phyloP scores from a whole-genome alignment of 805 yeast species.

The Kodamaea sagamina region DNA sequence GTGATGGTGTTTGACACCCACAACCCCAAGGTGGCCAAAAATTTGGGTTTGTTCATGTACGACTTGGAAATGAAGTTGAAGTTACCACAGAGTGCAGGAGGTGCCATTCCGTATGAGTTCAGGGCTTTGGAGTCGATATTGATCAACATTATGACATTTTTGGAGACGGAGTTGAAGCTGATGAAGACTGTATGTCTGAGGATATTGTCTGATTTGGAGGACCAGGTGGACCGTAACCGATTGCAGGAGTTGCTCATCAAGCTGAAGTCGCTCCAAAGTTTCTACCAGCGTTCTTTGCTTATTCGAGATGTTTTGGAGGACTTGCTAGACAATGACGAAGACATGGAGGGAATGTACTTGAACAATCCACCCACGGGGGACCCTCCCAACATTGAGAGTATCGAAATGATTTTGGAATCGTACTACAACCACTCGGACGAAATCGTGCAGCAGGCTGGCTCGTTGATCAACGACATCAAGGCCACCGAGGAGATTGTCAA shows the following conservation, averaged over 20 bases:
- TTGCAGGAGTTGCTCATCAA: slow-evolving; percentile 71
- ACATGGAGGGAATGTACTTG: slow-evolving; percentile 75
- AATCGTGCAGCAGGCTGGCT: slow-evolving; percentile 86
- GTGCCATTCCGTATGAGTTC: slow-evolving; percentile 60
- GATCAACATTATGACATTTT: slow-evolving; percentile 73
- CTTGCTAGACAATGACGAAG: slow-evolving; percentile 82
- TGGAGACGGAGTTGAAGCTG: slow-evolving; percentile 72
- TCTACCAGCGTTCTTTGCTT: slow-evolving; percentile 72
- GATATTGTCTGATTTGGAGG: slow-evolving; percentile 71
- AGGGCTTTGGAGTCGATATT: slow-evolving; percentile 80
- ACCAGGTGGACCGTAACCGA: slow-evolving; percentile 73
- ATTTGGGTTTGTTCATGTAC: slow-evolving; percentile 76
- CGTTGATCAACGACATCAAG: slow-evolving; percentile 76
- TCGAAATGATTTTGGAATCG: slow-evolving; percentile 84
- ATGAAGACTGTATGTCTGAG: slow-evolving; percentile 60
- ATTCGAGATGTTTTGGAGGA: slow-evolving; percentile 84
- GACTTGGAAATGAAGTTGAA: slow-evolving; percentile 77
- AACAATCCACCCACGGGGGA: slow-evolving; percentile 40
- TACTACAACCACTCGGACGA: slow-evolving; percentile 92
- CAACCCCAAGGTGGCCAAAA: slow-evolving; percentile 64
- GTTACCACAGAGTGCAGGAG: slow-evolving; percentile 18
- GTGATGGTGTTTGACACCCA: slow-evolving; percentile 85
- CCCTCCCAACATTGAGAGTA: slow-evolving; percentile 58
- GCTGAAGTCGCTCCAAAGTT: slow-evolving; percentile 69
- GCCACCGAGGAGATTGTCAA: slow-evolving; percentile 93